Base-by-base conservation (phyloP, 257 asterid species). In the Fraxinus quadrangulata region DNA sequence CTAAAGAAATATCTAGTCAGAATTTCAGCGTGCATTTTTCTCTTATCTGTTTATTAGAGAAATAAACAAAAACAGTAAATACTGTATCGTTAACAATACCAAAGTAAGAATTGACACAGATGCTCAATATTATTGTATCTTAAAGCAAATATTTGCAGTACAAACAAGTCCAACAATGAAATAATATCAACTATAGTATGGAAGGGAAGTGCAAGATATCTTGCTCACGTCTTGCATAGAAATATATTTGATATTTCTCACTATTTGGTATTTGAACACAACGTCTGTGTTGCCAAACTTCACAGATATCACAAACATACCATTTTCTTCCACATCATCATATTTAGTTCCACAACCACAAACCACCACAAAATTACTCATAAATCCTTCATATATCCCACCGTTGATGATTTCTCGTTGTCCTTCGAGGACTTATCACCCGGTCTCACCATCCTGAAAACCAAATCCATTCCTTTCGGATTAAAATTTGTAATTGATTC, bases 321-420 rank as follows among this genome's bases (percentile, higher is more conserved):
- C 97, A 96, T 87, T 69, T 96, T 86, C 81, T 95, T 98, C 11
- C 99, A n/a, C 97, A 69, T 93, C 97, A 14, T 93, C 98, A 39
- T 79, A 84, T 70, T 88, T 90, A 10, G 89, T 70, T 33, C 99
- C 97, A 83, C 99, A 96, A 42, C 54, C 10, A 73, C 99, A 96
- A 59, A 89, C 96, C 80, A 93, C 91, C 4, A 81, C 45, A 54
- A 45, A 56, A 40, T 72, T 71, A 68, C 79, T 84, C 78, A 28
- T 81, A n/a, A 68, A 67, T 21, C 33, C 81, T 70, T 84, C 83
- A 39, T 71, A 77, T 63, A 77, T 78, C 80, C 77, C 85, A n/a
- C 83, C 81, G 61, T 72, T 33, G 6, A 36, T 39, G 47, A 36
- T 78, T 23, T 42, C 77, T 16, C 24, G 70, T 13, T 75, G 87